Percentiles rank a stretch among this genome's conserved stretches.
phyloP scores from a whole-genome alignment of 306 rosid genomes.

The Purshia tridentata region DNA sequence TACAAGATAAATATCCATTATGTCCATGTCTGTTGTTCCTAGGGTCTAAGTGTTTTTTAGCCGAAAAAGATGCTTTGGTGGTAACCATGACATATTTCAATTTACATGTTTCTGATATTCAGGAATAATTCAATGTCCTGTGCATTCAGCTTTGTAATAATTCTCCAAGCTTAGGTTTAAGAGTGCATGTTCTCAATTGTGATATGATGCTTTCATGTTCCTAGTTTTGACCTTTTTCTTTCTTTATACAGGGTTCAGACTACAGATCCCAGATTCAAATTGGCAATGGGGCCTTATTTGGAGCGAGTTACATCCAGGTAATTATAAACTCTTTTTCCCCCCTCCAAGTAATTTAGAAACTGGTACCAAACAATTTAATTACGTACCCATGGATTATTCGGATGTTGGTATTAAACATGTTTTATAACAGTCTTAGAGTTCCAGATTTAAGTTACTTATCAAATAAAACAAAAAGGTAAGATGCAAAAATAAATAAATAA shows the following conservation, averaged over 20 bases:
- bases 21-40: not conserved
- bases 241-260: conserved; percentile 71
- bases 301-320: conserved; percentile 94
- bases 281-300: conserved; percentile 81
- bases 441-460: not conserved
- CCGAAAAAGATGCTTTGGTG: too few species aligned
- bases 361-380: not conserved
- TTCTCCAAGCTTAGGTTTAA: not conserved
- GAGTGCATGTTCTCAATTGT: not conserved
- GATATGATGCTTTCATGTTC: not conserved
- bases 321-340: not conserved
- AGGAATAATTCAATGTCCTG: not conserved
- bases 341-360: not conserved
- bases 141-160: not conserved
- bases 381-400: not conserved
- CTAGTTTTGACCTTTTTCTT: not conserved
- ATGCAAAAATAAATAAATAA: too few species aligned
- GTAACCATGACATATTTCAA: too few species aligned
- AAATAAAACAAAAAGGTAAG: not conserved
- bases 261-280: conserved; percentile 76
- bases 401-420: not conserved
- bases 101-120: not conserved
- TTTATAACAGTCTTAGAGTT: not conserved
- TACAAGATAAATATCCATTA: not conserved
- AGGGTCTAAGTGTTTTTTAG: not conserved